phyloP scores from a whole-genome alignment of 305 asterid genomes.

The Striga hermonthica region DNA sequence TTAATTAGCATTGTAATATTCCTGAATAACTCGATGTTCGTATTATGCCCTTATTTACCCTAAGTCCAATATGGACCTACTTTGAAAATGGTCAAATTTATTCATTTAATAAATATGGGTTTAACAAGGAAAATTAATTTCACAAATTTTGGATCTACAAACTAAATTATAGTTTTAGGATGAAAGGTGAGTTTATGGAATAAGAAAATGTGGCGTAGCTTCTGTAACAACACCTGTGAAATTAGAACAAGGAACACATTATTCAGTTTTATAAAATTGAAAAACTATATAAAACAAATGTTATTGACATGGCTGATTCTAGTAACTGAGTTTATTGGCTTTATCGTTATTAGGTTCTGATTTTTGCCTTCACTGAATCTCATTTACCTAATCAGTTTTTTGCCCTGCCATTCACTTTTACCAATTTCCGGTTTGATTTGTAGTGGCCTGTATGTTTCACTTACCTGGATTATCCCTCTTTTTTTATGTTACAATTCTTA shows the following conservation, averaged over 20 bases:
- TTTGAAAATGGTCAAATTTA: too few species aligned
- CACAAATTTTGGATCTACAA: too few species aligned
- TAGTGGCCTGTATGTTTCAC: conserved; percentile 7
- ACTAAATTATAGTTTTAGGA: too few species aligned
- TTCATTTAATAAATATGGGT: too few species aligned
- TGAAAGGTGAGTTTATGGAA: too few species aligned
- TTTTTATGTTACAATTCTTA: conserved; percentile 22
- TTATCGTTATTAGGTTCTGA: conserved; percentile 1
- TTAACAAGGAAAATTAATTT: too few species aligned
- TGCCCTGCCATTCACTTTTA: conserved; percentile 22
- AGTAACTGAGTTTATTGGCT: conserved; percentile 13
- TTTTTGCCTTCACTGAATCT: conserved; percentile 15
- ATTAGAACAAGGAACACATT: neutral
- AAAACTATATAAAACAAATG: conserved; percentile 5
- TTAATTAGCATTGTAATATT: too few species aligned
- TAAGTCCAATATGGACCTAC: too few species aligned
- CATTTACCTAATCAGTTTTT: conserved; percentile 14
- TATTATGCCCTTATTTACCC: too few species aligned
- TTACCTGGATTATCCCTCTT: conserved; percentile 22
- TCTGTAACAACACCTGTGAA: neutral
- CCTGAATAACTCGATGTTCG: too few species aligned
- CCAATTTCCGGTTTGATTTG: conserved; percentile 1
- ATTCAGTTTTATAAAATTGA: conserved; percentile 2
- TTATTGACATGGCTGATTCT: conserved; percentile 5
- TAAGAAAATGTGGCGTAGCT: too few species aligned